Base-by-base conservation (phyloP, 2,329 filamentous ascomycete genomes). In the Xylaria arbuscula region DNA sequence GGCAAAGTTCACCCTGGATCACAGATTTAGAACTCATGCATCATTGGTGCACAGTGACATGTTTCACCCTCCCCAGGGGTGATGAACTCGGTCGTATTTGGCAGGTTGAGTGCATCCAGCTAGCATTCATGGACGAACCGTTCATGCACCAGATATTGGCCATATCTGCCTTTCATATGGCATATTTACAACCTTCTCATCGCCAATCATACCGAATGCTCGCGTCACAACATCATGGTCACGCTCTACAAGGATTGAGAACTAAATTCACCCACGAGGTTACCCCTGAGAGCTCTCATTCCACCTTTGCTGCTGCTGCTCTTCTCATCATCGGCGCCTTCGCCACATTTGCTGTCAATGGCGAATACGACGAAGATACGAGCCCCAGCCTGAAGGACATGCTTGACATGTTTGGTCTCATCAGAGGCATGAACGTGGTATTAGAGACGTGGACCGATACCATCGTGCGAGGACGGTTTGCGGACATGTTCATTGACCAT, bases 121-220 rank as follows among this genome's bases (percentile, higher is more conserved):
- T 62, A 36, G 59, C 48, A 17, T 8, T 62, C 59, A 47, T n/a
- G 28, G 50, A 62, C n/a, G 59, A 62, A 62, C 50, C 59, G 3
- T 55, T 55, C 15, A 62, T 62, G 59, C 59, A 62, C 38, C 59
- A 62, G 11, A 62, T 62, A 62, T 54, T 62, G 17, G 59, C 59
- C 13, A 62, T 62, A 62, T 62, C 59, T 34, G 50, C 59, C n/a
- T 62, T 62, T 28, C 59, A 62, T 34, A 45, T 62, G 59, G 59
- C 59, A 0, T 45, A 55, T 34, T 38, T 62, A 3, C 59, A 54
- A 62, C 59, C 59, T 22, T 55, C 59, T 22, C 59, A 47, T 47
- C 48, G 59, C 17, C 48, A 7, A 3, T 17, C 24, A 3, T 62
- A 62, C 38, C n/a, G 42, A n/a, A 62, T 36, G 50, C 50, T 55